These are phyloP conservation scores for Crithidia expoeki DNA, from an alignment of 208 protist species.

Conservation along the genomic window DNA sequence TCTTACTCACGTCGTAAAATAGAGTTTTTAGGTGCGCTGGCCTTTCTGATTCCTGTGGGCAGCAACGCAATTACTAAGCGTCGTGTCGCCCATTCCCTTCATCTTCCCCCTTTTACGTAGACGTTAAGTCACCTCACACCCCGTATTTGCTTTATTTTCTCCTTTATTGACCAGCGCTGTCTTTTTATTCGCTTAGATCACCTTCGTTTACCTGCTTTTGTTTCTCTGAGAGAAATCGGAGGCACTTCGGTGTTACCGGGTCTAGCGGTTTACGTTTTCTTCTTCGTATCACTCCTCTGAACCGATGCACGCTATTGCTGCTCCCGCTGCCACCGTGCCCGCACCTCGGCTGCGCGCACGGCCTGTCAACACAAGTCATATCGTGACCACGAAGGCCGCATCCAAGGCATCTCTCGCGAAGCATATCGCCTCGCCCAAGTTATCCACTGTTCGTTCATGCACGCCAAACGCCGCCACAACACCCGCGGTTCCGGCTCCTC, in stretches of 20 bases:
- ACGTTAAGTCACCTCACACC: no score
- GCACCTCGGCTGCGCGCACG: conserved; percentile 22
- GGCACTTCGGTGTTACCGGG: background rate
- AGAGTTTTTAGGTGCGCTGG: no score
- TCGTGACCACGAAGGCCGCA: background rate
- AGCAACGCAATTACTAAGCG: no score
- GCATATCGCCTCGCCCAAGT: conserved; percentile 6
- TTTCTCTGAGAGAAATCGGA: background rate
- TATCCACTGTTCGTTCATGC: conserved; percentile 6
- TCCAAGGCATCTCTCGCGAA: conserved; percentile 14
- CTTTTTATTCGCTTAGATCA: no score
- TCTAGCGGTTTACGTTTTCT: background rate
- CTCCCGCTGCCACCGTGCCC: conserved; percentile 1
- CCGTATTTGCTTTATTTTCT: no score
- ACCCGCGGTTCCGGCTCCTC: background rate
- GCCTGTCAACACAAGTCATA: conserved; percentile 24
- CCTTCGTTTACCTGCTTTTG: no score
- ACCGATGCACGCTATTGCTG: conserved; percentile 4
- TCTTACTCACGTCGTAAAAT: no score
- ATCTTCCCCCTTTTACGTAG: no score
- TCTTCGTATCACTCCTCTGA: background rate
- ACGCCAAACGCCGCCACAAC: background rate
- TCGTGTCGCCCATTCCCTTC: no score
- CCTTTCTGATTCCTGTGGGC: no score
- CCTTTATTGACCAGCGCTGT: no score